Percentiles rank a stretch among this genome's conserved stretches.
Evolutionary conservation across 345 rosid species (phyloP).

Genomic region (Citropsis articulata): DNA sequence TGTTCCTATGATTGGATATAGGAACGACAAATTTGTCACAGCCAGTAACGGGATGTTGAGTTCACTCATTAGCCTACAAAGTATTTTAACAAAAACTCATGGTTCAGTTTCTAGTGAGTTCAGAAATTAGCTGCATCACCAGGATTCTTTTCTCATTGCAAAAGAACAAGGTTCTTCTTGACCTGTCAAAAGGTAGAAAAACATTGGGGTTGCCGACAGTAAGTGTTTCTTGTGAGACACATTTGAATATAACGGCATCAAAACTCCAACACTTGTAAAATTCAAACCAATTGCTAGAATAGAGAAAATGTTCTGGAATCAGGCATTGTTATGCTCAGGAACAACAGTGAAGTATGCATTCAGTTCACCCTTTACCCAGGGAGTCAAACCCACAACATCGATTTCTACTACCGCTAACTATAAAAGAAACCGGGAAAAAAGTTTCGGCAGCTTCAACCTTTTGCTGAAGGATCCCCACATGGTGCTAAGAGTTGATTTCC

Average conservation of each 20-base stretch:
- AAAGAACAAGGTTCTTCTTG: neutral
- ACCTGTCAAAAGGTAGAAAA: neutral
- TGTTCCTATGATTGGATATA: neutral
- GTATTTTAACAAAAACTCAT: neutral
- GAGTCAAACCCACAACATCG: neutral
- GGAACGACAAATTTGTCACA: neutral
- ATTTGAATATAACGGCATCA: neutral
- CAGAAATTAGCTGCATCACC: no score
- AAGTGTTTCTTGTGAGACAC: neutral
- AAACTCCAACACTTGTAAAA: neutral
- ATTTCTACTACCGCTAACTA: neutral
- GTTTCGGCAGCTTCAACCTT: neutral
- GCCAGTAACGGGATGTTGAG: neutral
- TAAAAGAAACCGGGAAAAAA: neutral
- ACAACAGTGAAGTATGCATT: neutral
- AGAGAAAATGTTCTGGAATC: neutral
- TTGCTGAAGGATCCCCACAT: neutral
- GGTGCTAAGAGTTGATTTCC: neutral
- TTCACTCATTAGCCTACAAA: neutral
- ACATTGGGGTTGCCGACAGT: neutral
- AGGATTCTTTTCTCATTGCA: no score
- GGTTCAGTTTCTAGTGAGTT: neutral
- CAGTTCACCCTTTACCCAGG: neutral
- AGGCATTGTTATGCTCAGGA: neutral
- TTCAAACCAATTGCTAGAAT: neutral